Base-by-base conservation (phyloP, 169 alveolate genomes). In the Perkinsus chesapeaki region DNA sequence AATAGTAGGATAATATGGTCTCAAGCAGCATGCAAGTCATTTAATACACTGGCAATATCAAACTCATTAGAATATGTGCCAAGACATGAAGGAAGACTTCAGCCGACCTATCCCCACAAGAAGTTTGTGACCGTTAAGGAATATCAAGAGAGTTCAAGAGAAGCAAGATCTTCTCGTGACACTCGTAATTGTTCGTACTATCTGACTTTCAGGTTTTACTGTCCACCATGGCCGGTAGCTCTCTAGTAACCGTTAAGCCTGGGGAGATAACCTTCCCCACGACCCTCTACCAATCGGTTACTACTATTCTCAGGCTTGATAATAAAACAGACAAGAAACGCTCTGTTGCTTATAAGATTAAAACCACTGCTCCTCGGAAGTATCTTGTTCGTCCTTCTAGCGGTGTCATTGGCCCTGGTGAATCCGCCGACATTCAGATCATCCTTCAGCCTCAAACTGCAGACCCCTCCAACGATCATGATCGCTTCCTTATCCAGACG, bases 341-440 rank as follows among this genome's bases (percentile, higher is more conserved):
- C 36, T 7, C 82, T 73, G 98, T 97, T 10, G 98, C 98, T 37
- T 97, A 96, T 91, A 97, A 97, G 93, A 97, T 97, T 82, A 97
- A 97, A 94, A 97, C 98, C 27, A 97, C 98, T 0, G 98, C 98
- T 19, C 98, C 98, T 37, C 96, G 96, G 92, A 97, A 97, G 39
- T 97, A 97, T 94, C 95, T 97, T 47, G 98, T 97, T 3, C 93
- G 98, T 43, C 98, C 98, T 38, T 95, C 97, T 39, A 96, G 96
- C 82, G 98, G 98, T 9, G 93, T 96, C 92, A 96, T 97, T 91
- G 96, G 94, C 93, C 96, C 98, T 34, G 96, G 96, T 12, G 98
- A 96, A 73, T 91, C 95, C 12, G 95, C 95, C 43, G 96, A 96
- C 43, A 95, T 97, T 38, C 98, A 97, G 92, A 96, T 97, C 60